phyloP scores from a whole-genome alignment of 2,329 filamentous ascomycete species.

The Monilinia aucupariae region DNA sequence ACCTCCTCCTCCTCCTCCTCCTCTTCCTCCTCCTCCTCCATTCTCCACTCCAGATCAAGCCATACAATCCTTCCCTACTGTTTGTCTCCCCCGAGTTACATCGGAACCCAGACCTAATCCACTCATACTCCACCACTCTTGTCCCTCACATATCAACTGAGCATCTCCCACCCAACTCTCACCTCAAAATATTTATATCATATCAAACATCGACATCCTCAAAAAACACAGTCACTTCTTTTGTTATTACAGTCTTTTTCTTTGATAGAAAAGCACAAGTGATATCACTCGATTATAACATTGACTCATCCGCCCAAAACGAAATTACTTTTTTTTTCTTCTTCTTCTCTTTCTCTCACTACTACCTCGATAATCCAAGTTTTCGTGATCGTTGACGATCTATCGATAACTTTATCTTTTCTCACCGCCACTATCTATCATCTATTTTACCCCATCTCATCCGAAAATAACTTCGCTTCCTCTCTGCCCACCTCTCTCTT shows the following conservation, averaged over 20 bases:
- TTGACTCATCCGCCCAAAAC: constrained; percentile 18
- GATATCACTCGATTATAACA: constrained; percentile 3
- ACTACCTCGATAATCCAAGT: constrained; percentile 26
- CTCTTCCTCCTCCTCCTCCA: too few species aligned
- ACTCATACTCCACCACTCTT: constrained; percentile 14
- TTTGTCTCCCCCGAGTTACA: constrained; percentile 16
- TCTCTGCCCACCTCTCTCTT: constrained; percentile 18
- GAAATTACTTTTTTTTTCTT: not conserved
- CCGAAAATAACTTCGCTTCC: constrained; percentile 27
- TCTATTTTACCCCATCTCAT: constrained; percentile 18
- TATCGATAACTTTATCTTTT: constrained; percentile 20
- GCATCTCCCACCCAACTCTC: constrained; percentile 8
- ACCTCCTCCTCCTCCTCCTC: too few species aligned
- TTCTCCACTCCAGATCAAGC: constrained; percentile 14
- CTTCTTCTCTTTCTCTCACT: constrained; percentile 22
- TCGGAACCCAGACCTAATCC: constrained; percentile 13
- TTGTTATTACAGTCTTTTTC: constrained; percentile 5
- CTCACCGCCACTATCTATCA: constrained; percentile 22
- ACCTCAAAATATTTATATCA: not conserved
- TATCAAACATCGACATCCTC: constrained; percentile 12
- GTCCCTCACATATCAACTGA: constrained; percentile 19
- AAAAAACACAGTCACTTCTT: constrained; percentile 11
- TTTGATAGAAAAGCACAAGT: constrained; percentile 15
- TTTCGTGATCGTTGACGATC: constrained; percentile 19
- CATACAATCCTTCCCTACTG: constrained; percentile 11